phyloP scores from a whole-genome alignment of 2,329 filamentous ascomycete species.

The Macrophomina tecta region DNA sequence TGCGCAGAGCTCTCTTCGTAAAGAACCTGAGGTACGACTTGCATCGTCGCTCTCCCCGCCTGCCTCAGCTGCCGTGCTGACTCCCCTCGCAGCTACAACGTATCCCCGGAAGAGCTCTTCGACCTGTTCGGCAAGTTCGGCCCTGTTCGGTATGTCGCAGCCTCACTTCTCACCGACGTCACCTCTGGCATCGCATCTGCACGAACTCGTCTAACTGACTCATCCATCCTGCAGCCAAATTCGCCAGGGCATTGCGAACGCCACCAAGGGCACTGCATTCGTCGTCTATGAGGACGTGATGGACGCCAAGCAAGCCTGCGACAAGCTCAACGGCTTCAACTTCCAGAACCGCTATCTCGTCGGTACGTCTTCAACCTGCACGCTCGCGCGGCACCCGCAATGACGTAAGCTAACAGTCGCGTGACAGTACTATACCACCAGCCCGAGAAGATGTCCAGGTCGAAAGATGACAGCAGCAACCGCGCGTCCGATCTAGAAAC shows the following conservation, averaged over 20 bases:
- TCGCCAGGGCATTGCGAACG: conserved; percentile 94
- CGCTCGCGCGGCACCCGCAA: background rate
- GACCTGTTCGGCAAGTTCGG: conserved; percentile 98
- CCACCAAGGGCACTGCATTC: conserved; percentile 97
- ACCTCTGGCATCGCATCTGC: background rate
- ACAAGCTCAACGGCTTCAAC: conserved; percentile 99
- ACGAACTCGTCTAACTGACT: conserved; percentile 34
- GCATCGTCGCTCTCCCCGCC: background rate
- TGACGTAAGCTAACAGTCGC: conserved; percentile 28
- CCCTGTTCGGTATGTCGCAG: conserved; percentile 77
- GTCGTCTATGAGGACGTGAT: conserved; percentile 99
- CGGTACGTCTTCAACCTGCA: conserved; percentile 64
- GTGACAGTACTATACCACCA: conserved; percentile 73
- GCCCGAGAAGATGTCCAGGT: conserved; percentile 79
- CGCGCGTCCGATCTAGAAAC: conserved; percentile 70
- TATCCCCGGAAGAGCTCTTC: conserved; percentile 96
- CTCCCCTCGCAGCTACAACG: conserved; percentile 79
- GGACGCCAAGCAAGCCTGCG: conserved; percentile 98
- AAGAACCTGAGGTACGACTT: conserved; percentile 89
- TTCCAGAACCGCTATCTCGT: conserved; percentile 99
- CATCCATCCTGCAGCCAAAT: conserved; percentile 74
- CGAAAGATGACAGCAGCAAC: conserved; percentile 75
- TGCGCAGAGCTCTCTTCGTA: conserved; percentile 91
- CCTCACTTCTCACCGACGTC: conserved; percentile 27
- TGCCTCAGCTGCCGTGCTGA: conserved; percentile 30